These are phyloP conservation scores for Euphrasia arctica DNA, from an alignment of 305 asterid species.

Conservation along the genomic window DNA sequence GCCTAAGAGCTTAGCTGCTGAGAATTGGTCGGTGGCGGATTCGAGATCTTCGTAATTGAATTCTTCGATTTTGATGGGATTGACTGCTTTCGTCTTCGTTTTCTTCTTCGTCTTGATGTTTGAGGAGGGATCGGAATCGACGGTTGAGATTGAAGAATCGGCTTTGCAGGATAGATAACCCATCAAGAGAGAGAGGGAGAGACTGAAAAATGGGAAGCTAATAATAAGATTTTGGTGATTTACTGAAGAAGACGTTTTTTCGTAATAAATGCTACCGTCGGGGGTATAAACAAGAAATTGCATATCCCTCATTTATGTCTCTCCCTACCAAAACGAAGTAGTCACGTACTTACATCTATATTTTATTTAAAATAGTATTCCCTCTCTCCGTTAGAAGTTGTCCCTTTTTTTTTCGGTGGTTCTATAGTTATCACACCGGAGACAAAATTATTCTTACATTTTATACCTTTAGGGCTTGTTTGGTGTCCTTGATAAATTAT, in stretches of 20 bases:
- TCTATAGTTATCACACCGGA: too few species aligned
- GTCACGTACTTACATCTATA: too few species aligned
- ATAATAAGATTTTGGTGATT: neutral
- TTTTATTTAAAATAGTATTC: too few species aligned
- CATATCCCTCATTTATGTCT: neutral
- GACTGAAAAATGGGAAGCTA: neutral
- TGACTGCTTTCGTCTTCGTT: slow-evolving; percentile 24
- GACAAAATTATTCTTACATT: too few species aligned
- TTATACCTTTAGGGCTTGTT: too few species aligned
- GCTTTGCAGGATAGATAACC: slow-evolving; percentile 80
- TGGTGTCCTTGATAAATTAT: too few species aligned
- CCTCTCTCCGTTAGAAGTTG: too few species aligned
- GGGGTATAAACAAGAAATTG: neutral
- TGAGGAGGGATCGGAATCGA: slow-evolving; percentile 35
- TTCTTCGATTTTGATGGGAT: slow-evolving; percentile 60
- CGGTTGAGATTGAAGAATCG: slow-evolving; percentile 55
- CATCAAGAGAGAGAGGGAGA: slow-evolving; percentile 24
- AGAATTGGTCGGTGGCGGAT: slow-evolving; percentile 76
- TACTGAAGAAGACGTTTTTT: neutral
- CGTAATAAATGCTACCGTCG: neutral
- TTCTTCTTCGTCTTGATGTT: neutral
- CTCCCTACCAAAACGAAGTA: too few species aligned
- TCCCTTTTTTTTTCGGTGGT: too few species aligned
- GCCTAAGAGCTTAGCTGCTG: slow-evolving; percentile 60
- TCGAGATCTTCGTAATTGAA: slow-evolving; percentile 75